These are phyloP conservation scores for Spiraea crenata DNA, from an alignment of 331 rosid genomes.

Conservation along the genomic window DNA sequence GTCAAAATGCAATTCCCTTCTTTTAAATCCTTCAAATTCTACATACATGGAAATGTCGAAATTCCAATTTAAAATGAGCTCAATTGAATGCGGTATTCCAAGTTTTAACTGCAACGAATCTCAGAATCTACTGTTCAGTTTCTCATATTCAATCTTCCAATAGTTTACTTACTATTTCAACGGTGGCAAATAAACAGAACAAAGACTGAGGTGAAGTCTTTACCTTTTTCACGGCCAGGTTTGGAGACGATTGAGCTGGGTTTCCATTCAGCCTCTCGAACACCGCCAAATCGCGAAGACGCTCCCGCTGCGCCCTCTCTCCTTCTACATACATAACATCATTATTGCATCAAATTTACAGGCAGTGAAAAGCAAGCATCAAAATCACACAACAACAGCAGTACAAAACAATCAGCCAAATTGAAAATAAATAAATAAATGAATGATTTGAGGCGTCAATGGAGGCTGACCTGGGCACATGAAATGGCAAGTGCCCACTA, in stretches of 20 bases:
- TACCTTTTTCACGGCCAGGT: conserved; percentile 85
- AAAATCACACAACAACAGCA: no score
- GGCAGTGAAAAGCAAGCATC: background rate
- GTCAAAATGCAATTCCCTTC: conserved; percentile 1
- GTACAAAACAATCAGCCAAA: background rate
- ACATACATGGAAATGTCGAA: background rate
- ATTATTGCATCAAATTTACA: background rate
- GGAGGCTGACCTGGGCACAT: conserved; percentile 75
- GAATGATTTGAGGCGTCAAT: background rate
- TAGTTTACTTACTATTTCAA: no score
- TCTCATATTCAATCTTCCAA: no score
- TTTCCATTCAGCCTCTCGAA: conserved; percentile 80
- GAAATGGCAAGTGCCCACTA: conserved; percentile 63
- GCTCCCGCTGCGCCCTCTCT: conserved; percentile 83
- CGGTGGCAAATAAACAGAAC: no score
- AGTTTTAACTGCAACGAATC: background rate
- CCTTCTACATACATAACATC: conserved; percentile 38
- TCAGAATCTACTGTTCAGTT: no score
- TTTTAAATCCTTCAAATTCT: background rate
- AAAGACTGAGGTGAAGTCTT: background rate
- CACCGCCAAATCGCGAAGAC: conserved; percentile 77
- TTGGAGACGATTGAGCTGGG: conserved; percentile 63
- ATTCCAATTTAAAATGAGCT: background rate
- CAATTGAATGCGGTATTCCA: background rate
- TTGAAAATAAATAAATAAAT: background rate